Base-by-base conservation (phyloP, 2,329 filamentous ascomycete species). In the Colletotrichum godetiae region DNA sequence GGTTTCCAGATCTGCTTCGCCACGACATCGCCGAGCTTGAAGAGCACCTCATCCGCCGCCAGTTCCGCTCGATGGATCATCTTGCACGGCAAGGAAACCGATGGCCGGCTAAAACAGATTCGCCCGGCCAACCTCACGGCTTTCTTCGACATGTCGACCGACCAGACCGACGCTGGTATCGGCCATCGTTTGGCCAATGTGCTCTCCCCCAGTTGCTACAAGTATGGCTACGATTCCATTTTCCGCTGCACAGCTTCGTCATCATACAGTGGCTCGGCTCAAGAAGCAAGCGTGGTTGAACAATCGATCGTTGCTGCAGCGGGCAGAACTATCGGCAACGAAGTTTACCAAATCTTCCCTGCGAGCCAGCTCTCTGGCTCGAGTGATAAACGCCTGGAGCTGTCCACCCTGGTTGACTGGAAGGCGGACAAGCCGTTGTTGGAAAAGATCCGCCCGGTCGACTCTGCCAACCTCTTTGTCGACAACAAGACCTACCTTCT, bases 401-500 rank as follows among this genome's bases (percentile, higher is more conserved):
- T 31, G 24, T 12, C 55, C 55, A 12, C 55, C 19, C 24, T 58
- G 24, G 10, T 58, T 29, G 62, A 65, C 55, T 71, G 60, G 60
- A 67, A 24, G 6, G 3, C 42, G 2, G 55, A 60, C 11, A 31
- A 42, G 15, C 10, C 7, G 4, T 0, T 71, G 2, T 22, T 49
- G 53, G 67, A 60, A 4, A 49, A 55, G 6, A 24, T 66, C 3
- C 68, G 61, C 35, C 33, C 67, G 0, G 56, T 71, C 11, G 67
- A 68, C 35, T 53, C 67, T 8, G 35, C 13, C 1, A 46, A 4
- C 7, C 29, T 78, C 10, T 78, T 79, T 58, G 63, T 63, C 10
- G 27, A 37, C 10, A 49, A 78, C 62, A 79, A 77, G 66, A 82
- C 81, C 0, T 83, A 84, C 57, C 75, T 78, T 19, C 62, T 83